Base-by-base conservation (phyloP, 495 filamentous ascomycete genomes). In the Bathelium albidoporum region DNA sequence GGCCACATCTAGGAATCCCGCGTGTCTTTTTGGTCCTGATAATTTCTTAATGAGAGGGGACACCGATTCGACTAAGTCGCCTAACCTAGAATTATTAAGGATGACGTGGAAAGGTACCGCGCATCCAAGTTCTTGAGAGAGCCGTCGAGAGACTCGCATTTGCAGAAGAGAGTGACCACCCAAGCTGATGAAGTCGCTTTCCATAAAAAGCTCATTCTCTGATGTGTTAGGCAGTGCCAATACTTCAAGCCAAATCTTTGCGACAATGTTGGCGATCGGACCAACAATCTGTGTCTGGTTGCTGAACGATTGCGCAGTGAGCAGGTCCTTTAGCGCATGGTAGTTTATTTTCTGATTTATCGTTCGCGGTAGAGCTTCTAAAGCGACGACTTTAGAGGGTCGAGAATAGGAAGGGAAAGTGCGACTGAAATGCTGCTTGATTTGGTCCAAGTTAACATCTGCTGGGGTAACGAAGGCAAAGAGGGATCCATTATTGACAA, bases 81-180 rank as follows among this genome's bases (percentile, higher is more conserved):
- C 36, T 4, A 49, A n/a, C 18, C 3, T 20, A 4, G 44, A 20
- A 9, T 49, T 10, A 11, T 9, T 9, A 16, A 49, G 5, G 3
- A 49, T n/a, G 7, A n/a, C 22, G 11, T 20, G 44, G 44, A 49
- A 20, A 49, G 44, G 44, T 10, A 49, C 22, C 4, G 12, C n/a
- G 18, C 18, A 49, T 11, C 20, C 32, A 55, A 66, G 28, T 16
- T 20, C 22, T 12, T 34, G 39, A 3, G 64, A 62, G 4, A 59
- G 49, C 18, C 60, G 7, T n/a, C 59, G 60, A 14, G 61, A 49
- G 14, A 61, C 36, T n/a, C 32, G 22, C 7, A 66, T 49, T 39
- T 66, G 64, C 18, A 34, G 60, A 14, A 66, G 32, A 0, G 64
- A 66, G 41, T 66, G 26, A 1, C 64, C 64, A 2, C 64, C 64